Evolutionary conservation across 2,329 filamentous ascomycete species (phyloP).

Genomic region (Diaporthe caulivora): DNA sequence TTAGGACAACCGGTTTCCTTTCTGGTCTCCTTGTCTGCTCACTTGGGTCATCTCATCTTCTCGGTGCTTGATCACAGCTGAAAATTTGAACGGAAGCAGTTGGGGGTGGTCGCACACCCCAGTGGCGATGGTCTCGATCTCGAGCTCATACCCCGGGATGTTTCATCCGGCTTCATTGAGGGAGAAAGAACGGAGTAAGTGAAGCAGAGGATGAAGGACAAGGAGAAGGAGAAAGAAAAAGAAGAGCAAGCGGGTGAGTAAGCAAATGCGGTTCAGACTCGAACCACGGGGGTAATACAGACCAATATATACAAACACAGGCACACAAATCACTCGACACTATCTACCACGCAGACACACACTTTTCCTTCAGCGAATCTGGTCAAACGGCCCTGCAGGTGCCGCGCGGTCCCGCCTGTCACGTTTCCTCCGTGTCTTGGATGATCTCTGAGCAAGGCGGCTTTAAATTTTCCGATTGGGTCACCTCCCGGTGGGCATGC

Average conservation of each 20-base stretch:
- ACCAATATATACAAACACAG: slow-evolving; percentile 27
- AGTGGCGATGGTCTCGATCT: not conserved
- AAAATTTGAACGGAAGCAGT: not conserved
- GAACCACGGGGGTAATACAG: slow-evolving; percentile 23
- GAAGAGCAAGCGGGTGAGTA: not conserved
- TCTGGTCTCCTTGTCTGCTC: slow-evolving; percentile 37
- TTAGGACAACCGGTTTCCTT: slow-evolving; percentile 55
- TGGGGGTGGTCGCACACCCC: not conserved
- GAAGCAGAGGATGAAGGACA: not conserved
- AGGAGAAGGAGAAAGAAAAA: not conserved
- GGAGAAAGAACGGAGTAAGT: not conserved
- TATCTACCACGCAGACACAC: not conserved
- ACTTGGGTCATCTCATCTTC: not conserved
- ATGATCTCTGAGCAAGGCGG: slow-evolving; percentile 16
- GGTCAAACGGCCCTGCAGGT: slow-evolving; percentile 4
- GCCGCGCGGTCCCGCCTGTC: slow-evolving; percentile 29
- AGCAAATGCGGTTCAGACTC: not conserved
- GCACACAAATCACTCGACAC: not conserved
- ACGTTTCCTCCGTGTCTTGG: slow-evolving; percentile 28
- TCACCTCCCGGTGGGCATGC: slow-evolving; percentile 4
- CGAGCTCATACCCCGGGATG: not conserved
- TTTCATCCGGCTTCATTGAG: not conserved
- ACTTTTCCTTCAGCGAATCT: slow-evolving; percentile 4
- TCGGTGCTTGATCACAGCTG: not conserved
- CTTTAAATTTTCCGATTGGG: slow-evolving; percentile 29